These are phyloP conservation scores for Spathaspora arborariae DNA, from an alignment of 805 yeast species.

Conservation along the genomic window DNA sequence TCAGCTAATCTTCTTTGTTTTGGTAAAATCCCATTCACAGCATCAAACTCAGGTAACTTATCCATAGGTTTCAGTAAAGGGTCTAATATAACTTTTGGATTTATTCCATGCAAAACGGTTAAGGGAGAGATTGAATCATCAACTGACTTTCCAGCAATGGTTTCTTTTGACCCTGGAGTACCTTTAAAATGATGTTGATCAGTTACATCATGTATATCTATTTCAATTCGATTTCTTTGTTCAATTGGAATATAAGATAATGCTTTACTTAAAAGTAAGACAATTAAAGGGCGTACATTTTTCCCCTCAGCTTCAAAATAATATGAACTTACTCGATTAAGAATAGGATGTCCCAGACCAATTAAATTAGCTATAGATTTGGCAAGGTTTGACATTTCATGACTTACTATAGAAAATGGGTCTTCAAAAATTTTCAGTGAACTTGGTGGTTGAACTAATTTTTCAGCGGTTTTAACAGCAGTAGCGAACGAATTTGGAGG, in stretches of 20 bases:
- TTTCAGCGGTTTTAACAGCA: constrained; percentile 72
- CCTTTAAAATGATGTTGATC: constrained; percentile 63
- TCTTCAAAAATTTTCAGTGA: constrained; percentile 52
- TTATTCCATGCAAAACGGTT: constrained; percentile 81
- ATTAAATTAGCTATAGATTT: constrained; percentile 79
- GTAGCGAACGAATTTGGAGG: constrained; percentile 31
- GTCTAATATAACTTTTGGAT: constrained; percentile 76
- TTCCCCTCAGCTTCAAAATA: constrained; percentile 97
- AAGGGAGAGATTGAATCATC: constrained; percentile 75
- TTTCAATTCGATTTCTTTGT: constrained; percentile 58
- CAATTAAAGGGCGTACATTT: constrained; percentile 89
- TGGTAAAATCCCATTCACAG: constrained; percentile 78
- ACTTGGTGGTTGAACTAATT: constrained; percentile 60
- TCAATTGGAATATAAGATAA: constrained; percentile 67
- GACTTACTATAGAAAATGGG: constrained; percentile 87
- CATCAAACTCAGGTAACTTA: constrained; percentile 54
- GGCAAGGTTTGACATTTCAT: constrained; percentile 88
- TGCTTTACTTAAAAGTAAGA: constrained; percentile 77
- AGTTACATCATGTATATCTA: constrained; percentile 63
- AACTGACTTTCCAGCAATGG: constrained; percentile 58
- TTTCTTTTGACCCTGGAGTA: constrained; percentile 44
- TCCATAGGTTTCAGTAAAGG: constrained; percentile 83
- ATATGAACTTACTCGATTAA: constrained; percentile 88
- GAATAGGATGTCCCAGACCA: constrained; percentile 91
- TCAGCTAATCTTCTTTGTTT: constrained; percentile 95